Conservation (phyloP, 2,329 filamentous ascomycete species). For the Xylariaceae sp. region DNA sequence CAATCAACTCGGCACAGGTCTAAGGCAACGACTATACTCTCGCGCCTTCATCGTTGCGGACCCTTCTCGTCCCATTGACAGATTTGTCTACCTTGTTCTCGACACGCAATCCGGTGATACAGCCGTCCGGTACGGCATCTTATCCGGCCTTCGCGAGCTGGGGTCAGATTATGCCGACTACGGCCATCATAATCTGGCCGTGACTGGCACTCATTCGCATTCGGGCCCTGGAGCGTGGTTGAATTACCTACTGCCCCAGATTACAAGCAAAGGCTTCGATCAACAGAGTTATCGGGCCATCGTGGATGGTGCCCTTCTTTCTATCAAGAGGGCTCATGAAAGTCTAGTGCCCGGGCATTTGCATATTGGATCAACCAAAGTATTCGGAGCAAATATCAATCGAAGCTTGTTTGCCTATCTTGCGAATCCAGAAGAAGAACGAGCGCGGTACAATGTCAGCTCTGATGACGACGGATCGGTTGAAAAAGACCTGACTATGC, state of each 20-base stretch:
- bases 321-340: conserved; percentile 81
- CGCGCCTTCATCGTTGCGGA: conserved; percentile 87
- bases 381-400: conserved; percentile 83
- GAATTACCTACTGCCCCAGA: conserved; percentile 91
- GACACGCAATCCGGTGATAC: conserved; percentile 90
- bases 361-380: conserved; percentile 67
- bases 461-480: conserved; percentile 59
- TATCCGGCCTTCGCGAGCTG: conserved; percentile 72
- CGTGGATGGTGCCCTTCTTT: conserved; percentile 82
- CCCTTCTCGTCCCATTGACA: conserved; percentile 66
- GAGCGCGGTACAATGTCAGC: conserved; percentile 66
- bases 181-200: conserved; percentile 78
- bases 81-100: conserved; percentile 86
- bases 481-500: conserved; percentile 78
- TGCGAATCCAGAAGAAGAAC: conserved; percentile 80
- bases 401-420: conserved; percentile 88
- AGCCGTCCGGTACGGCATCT: conserved; percentile 83
- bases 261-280: conserved; percentile 86
- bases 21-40: conserved; percentile 87
- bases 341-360: conserved; percentile 59
- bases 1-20: conserved; percentile 80
- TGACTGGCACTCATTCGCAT: conserved; percentile 93
- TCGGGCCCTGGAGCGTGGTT: conserved; percentile 91
- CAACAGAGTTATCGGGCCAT: conserved; percentile 88
- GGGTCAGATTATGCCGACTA: conserved; percentile 78